Base-by-base conservation (phyloP, 257 asterid species). In the Linaria vulgaris region DNA sequence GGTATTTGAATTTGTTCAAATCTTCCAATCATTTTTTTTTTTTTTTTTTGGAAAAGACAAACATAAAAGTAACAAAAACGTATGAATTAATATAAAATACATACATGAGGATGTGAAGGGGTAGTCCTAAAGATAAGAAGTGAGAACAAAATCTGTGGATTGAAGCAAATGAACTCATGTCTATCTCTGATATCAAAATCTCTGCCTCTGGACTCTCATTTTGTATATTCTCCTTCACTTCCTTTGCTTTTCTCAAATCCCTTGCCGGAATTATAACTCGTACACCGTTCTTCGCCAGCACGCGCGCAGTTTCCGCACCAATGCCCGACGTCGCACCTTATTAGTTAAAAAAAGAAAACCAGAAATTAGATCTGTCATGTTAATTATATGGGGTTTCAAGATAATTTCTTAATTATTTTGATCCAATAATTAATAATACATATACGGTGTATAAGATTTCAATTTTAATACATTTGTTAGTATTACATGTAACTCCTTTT, bases 311-410 rank as follows among this genome's bases (percentile, higher is more conserved):
- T 71, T 91, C 98, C 0, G 87, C 94, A 0, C 98, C 98, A 3
- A 91, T 91, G 3, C 98, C 98, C 1, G 96, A 86, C 27, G 98
- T 88, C 46, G 96, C 96, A 0, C 98, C 98, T 83, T 24, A 12
- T 75, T 50, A 14, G 66, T 56, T 30, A 13, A 7, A 30, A 37
- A 9, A 16, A 13, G 16, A 41, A 0, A 19, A 56, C 12, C 27
- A 21, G 27, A 9, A 27, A 23, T 21, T 0, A n/a, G 16, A 47
- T 1, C 19, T 19, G 19, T 14, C 39, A 53, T 21, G 43, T 3
- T 34, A 27, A 27, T 27, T 2, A 27, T 2, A 27, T 2, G 34
- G 6, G 4, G 6, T 2, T 27, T 2, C 34, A 27, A 27, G 34
- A 2, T 2, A 27, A 27, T 10, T 55, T 27, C 4, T 7, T 14